Conservation (phyloP, 495 filamentous ascomycete genomes). For the Staphylotrichum tortipilum region DNA sequence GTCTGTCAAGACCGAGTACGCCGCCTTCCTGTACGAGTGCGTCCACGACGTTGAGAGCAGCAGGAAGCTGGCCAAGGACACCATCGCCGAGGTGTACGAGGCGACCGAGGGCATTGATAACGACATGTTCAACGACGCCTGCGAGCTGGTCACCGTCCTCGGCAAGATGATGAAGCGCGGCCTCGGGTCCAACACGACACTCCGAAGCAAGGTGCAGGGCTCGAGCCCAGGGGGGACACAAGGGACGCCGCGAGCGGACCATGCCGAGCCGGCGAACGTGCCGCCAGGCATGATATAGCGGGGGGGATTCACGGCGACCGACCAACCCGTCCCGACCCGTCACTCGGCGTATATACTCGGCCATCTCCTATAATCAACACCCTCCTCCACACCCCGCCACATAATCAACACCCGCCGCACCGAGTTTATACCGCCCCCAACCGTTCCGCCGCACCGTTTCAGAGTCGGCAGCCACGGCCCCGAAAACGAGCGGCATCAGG, state of each 20-base stretch:
- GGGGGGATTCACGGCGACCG: not conserved
- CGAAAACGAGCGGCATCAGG: too few species aligned
- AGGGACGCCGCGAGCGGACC: slow-evolving; percentile 18
- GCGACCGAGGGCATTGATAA: slow-evolving; percentile 87
- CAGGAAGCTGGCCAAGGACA: slow-evolving; percentile 65
- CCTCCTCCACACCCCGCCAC: too few species aligned
- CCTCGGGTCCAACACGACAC: slow-evolving; percentile 27
- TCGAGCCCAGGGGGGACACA: slow-evolving; percentile 21
- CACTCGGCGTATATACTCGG: not conserved
- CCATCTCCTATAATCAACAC: too few species aligned
- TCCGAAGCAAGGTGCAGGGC: slow-evolving; percentile 20
- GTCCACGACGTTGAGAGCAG: slow-evolving; percentile 69
- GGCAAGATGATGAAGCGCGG: slow-evolving; percentile 73
- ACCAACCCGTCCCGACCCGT: not conserved
- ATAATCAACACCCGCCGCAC: too few species aligned
- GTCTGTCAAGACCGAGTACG: slow-evolving; percentile 84
- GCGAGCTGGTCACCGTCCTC: slow-evolving; percentile 62
- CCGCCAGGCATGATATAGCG: slow-evolving; percentile 27
- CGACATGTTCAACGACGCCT: slow-evolving; percentile 73
- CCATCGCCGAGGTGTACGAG: slow-evolving; percentile 85
- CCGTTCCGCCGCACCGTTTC: too few species aligned
- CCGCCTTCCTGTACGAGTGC: slow-evolving; percentile 93
- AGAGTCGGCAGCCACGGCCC: too few species aligned
- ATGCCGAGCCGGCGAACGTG: slow-evolving; percentile 2
- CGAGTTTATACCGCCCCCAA: too few species aligned